A percentile compares a stretch with the other conserved stretches of the same genome.
Evolutionary conservation across 2,329 filamentous ascomycete species (phyloP).

Genomic region (Cercospora zeae-maydis): DNA sequence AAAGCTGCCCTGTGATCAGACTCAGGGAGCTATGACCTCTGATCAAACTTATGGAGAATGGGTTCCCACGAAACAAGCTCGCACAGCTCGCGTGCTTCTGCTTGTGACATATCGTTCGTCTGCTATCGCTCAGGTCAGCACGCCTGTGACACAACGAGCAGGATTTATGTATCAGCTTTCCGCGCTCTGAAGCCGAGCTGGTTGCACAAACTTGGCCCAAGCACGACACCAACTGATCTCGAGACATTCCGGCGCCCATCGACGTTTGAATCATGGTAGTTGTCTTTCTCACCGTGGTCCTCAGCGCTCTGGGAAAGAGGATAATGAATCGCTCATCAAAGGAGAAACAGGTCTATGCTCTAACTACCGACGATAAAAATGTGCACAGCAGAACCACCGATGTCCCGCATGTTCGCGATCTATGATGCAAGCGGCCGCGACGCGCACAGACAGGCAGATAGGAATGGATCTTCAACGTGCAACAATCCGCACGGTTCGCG

Average conservation of each 20-base stretch:
- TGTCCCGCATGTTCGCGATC: not conserved
- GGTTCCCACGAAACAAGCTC: not conserved
- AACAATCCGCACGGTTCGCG: not conserved
- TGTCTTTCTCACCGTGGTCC: not conserved
- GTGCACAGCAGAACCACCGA: not conserved
- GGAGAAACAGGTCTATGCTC: not conserved
- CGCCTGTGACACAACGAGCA: not conserved
- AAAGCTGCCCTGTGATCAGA: not conserved
- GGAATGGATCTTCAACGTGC: not conserved
- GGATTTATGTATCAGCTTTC: slow-evolving; percentile 1
- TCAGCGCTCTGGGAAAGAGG: not conserved
- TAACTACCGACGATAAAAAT: not conserved
- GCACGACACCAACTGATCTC: not conserved
- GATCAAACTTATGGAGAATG: not conserved
- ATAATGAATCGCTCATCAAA: not conserved
- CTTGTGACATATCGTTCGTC: not conserved
- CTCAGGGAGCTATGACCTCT: not conserved
- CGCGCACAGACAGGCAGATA: not conserved
- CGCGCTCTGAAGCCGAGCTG: not conserved
- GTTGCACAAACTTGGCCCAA: not conserved
- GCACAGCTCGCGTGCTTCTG: not conserved
- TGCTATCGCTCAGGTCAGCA: not conserved
- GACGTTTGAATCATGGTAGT: not conserved
- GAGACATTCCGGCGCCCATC: not conserved
- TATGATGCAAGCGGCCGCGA: not conserved